A percentile compares a stretch with the other conserved stretches of the same genome.
These are phyloP conservation scores for Curvularia lunata DNA, from an alignment of 2,329 filamentous ascomycete species.

Conservation along the genomic window DNA sequence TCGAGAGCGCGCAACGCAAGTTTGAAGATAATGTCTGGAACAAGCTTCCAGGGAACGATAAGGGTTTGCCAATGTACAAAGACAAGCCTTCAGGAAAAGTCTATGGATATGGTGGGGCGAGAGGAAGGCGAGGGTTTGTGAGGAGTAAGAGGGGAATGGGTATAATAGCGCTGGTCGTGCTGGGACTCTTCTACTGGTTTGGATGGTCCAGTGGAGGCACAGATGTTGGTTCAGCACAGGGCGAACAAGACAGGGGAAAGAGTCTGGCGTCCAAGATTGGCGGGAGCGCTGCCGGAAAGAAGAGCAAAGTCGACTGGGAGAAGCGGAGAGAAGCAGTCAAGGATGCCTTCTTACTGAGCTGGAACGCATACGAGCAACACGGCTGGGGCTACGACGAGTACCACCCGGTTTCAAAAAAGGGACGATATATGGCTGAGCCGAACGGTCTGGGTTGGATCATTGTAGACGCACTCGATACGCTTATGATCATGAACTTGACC, in stretches of 20 bases:
- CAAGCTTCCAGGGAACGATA: constrained; percentile 65
- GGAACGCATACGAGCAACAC: constrained; percentile 90
- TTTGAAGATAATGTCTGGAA: constrained; percentile 53
- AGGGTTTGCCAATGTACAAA: constrained; percentile 92
- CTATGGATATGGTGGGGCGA: constrained; percentile 61
- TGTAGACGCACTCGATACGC: constrained; percentile 90
- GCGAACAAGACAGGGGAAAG: constrained; percentile 45
- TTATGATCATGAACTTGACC: constrained; percentile 98
- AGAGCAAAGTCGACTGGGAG: constrained; percentile 70
- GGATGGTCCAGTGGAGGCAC: constrained; percentile 54
- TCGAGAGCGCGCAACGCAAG: constrained; percentile 50
- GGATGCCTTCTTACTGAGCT: constrained; percentile 89
- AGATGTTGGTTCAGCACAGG: constrained; percentile 38
- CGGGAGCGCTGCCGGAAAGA: constrained; percentile 36
- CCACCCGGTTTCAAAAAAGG: constrained; percentile 78
- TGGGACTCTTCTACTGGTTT: constrained; percentile 72
- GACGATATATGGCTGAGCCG: constrained; percentile 78
- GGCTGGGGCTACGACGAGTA: constrained; percentile 95
- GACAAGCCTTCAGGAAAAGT: constrained; percentile 82
- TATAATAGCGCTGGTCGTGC: constrained; percentile 59
- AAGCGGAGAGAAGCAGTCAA: constrained; percentile 80
- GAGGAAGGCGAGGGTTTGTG: constrained; percentile 58
- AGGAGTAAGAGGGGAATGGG: constrained; percentile 68
- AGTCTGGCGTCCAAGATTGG: constrained; percentile 41
- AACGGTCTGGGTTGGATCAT: constrained; percentile 98